Percentiles rank a stretch among this genome's conserved stretches.
Conservation (phyloP, 1,284 basidiomycete species). For the Ustilago trichophora region DNA sequence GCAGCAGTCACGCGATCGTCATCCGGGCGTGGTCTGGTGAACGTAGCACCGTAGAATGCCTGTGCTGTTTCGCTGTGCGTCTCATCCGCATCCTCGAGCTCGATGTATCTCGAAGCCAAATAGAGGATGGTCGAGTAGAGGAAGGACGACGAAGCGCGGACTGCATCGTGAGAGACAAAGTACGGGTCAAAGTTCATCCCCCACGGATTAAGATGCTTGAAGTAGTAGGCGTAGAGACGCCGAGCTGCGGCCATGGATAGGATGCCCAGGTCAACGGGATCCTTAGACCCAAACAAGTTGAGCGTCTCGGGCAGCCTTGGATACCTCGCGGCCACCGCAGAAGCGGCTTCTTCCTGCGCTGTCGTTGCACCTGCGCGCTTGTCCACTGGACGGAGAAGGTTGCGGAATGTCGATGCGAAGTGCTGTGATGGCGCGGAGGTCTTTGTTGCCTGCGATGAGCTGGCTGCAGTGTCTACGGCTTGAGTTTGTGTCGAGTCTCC, state of each 20-base stretch:
- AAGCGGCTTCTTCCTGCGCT: slow-evolving; percentile 23
- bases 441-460: slow-evolving; percentile 5
- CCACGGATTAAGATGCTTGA: slow-evolving; percentile 44
- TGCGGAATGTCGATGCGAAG: slow-evolving; percentile 38
- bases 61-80: not conserved
- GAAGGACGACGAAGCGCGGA: slow-evolving; percentile 37
- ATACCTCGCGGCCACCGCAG: slow-evolving; percentile 29
- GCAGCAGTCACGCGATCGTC: slow-evolving; percentile 19
- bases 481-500: not conserved
- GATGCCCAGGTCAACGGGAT: slow-evolving; percentile 38
- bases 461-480: not conserved
- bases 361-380: slow-evolving; percentile 22
- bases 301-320: slow-evolving; percentile 32
- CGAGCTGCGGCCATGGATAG: slow-evolving; percentile 31
- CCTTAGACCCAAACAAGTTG: slow-evolving; percentile 27
- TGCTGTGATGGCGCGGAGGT: slow-evolving; percentile 24
- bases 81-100: slow-evolving; percentile 26
- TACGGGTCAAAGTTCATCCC: slow-evolving; percentile 44
- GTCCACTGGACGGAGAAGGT: slow-evolving; percentile 40
- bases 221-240: slow-evolving; percentile 40
- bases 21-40: slow-evolving; percentile 12
- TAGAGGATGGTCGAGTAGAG: slow-evolving; percentile 45
- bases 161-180: slow-evolving; percentile 35
- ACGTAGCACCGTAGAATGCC: slow-evolving; percentile 6
- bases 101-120: slow-evolving; percentile 40